Evolutionary conservation across 1,139 yeast species (phyloP).

Genomic region (Suhomyces wounanorum): DNA sequence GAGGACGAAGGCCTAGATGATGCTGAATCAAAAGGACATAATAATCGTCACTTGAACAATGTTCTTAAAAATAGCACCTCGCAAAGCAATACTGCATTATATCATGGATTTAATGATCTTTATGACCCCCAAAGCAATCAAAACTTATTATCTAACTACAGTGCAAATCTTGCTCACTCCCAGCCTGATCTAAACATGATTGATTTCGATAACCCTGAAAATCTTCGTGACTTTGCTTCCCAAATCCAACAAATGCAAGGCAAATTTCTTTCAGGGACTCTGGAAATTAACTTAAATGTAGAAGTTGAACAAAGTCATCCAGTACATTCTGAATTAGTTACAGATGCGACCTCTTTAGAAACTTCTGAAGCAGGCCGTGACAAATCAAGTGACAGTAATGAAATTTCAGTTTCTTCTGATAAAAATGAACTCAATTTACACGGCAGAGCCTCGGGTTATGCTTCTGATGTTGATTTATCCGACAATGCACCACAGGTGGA

Average conservation of each 20-base stretch:
- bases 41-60: no score
- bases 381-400: background rate
- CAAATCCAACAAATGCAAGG: slow-evolving; percentile 10
- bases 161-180: background rate
- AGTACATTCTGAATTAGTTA: background rate
- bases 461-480: slow-evolving; percentile 25
- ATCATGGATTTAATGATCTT: background rate
- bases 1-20: background rate
- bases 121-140: background rate
- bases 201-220: slow-evolving; percentile 1
- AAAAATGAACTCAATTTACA: background rate
- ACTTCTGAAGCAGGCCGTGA: background rate
- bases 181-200: background rate
- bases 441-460: slow-evolving; percentile 20
- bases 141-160: background rate
- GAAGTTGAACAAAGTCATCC: background rate
- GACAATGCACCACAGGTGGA: slow-evolving; percentile 4
- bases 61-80: no score
- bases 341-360: background rate
- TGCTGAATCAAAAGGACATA: no score
- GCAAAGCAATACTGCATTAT: background rate
- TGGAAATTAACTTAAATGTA: background rate
- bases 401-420: background rate
- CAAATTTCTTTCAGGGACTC: background rate
- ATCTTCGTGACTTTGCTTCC: slow-evolving; percentile 11